Base-by-base conservation (phyloP, 345 rosid genomes). In the Salix udensis region DNA sequence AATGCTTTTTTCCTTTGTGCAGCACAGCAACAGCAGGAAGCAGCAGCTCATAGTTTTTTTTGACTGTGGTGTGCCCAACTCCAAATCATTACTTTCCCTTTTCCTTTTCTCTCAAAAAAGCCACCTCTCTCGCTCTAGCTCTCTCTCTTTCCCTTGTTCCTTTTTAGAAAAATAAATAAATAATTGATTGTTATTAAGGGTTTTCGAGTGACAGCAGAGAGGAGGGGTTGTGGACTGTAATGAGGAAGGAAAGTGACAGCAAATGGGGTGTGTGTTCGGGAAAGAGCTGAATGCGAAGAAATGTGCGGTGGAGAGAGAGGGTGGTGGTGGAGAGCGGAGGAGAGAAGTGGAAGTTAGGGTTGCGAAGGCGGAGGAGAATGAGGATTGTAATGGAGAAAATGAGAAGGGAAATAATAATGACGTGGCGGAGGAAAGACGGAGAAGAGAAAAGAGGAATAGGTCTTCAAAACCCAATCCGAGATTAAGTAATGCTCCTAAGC, bases 81-180 rank as follows among this genome's bases (percentile, higher is more conserved):
- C 69, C 78, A 39, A 87, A 88, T 89, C 88, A 89, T 88, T 84
- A 71, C 83, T 83, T 46, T 30, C 60, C 80, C 52, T 46, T 58
- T 82, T 77, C 72, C 80, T 79, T 80, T 80, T 82, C 77, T 86
- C 78, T 74, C 70, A 26, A 53, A 78, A 86, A 81, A 65, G 31
- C 26, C 60, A 19, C 48, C 67, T 24, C 61, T 70, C 60, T 40
- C 37, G 69, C 53, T 44, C 19, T 34, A 70, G 55, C 53, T 72
- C 67, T 7, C 80, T 50, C 36, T 50, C 26, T 37, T 10, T 40
- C 61, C 52, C 13, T 5, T 53, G 44, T 65, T 61, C 40, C 23
- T 66, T 15, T 70, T 68, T 42, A 42, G 46, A 42, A 42, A 40
- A 42, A 42, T 42, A 42, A 42, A 42, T 42, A 42, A 42, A 42